These are phyloP conservation scores for Vaccinium macrocarpon DNA, from an alignment of 148 eudicot species.

Conservation along the genomic window DNA sequence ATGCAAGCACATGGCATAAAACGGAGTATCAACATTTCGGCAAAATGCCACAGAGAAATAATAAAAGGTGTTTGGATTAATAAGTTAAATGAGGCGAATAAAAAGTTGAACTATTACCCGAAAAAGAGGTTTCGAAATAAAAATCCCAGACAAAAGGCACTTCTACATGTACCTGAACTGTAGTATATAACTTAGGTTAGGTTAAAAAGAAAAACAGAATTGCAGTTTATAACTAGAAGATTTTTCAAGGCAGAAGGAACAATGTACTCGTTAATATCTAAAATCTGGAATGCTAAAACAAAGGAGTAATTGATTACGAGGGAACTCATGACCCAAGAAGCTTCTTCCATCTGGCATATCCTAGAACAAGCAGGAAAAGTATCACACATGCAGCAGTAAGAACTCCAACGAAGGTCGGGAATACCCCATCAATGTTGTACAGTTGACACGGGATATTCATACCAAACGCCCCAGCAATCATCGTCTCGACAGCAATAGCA, in stretches of 20 bases:
- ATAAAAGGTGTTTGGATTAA: background rate
- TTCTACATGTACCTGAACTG: background rate
- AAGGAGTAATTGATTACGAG: background rate
- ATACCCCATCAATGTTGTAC: conserved; percentile 37
- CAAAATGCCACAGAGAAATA: background rate
- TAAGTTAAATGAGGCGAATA: too few species aligned
- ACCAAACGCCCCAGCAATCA: conserved; percentile 69
- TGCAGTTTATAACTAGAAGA: background rate
- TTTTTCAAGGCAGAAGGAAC: background rate
- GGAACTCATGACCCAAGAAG: conserved; percentile 45
- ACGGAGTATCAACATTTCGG: too few species aligned
- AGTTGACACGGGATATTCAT: conserved; percentile 74
- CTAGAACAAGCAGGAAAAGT: conserved; percentile 67
- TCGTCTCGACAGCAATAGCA: conserved; percentile 68
- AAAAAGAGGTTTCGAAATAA: background rate
- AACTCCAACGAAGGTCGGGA: conserved; percentile 33
- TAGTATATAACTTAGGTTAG: too few species aligned
- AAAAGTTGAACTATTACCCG: background rate
- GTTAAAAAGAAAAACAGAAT: too few species aligned
- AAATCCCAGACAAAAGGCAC: background rate
- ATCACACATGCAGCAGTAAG: conserved; percentile 45
- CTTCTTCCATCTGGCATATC: conserved; percentile 94
- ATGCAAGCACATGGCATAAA: background rate
- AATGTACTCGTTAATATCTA: background rate
- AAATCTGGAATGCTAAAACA: background rate